A percentile compares a stretch with the other conserved stretches of the same genome.
Evolutionary conservation across 148 eudicot species (phyloP).

Genomic region (Spergularia marina): DNA sequence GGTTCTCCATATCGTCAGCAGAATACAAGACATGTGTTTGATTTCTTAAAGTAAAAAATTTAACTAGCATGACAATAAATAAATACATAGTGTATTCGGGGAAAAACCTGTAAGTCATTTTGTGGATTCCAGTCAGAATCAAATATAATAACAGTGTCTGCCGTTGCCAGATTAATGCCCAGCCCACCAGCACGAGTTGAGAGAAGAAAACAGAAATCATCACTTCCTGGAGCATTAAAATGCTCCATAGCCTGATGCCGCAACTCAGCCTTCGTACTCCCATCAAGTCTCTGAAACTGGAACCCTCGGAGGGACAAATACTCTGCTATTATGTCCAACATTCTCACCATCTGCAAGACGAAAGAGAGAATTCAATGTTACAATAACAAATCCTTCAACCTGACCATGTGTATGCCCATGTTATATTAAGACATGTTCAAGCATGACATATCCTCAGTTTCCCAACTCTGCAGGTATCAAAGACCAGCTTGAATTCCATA

Average conservation of each 20-base stretch:
- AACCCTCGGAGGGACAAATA: slow-evolving; percentile 91
- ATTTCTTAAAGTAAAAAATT: no score
- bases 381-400: background rate
- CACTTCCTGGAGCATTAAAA: slow-evolving; percentile 99
- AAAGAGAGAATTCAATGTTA: background rate
- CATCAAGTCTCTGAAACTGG: slow-evolving; percentile 96
- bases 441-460: background rate
- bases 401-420: background rate
- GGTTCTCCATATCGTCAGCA: background rate
- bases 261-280: slow-evolving; percentile 92
- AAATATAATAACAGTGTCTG: slow-evolving; percentile 97
- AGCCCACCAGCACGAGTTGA: slow-evolving; percentile 99
- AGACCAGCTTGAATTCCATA: background rate
- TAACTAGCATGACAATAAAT: background rate
- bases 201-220: slow-evolving; percentile 98
- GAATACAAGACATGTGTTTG: background rate
- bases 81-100: slow-evolving; percentile 11
- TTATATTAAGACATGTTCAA: background rate
- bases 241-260: slow-evolving; percentile 99
- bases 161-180: slow-evolving; percentile 98
- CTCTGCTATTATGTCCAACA: slow-evolving; percentile 97
- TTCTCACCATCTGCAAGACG: slow-evolving; percentile 86
- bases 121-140: slow-evolving; percentile 99
- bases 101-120: slow-evolving; percentile 86
- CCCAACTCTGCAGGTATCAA: background rate